Evolutionary conservation across 805 yeast genomes (phyloP), one percentile per base, ranked within the genome.

Genomic region (Candida ficus): DNA sequence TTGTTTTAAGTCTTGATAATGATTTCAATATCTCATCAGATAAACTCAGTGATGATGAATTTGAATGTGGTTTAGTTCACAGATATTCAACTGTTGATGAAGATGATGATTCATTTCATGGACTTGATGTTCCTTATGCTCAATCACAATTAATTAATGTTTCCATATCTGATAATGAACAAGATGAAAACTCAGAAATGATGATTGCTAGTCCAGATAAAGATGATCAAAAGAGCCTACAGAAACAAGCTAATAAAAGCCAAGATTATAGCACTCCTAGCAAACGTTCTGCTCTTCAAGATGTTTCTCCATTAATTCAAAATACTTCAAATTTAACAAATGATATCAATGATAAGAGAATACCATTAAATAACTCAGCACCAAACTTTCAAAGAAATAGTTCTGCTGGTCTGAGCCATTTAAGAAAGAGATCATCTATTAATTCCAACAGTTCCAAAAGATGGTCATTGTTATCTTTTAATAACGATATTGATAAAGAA

Each of bases 391-490:
- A 48, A 36, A 53, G 55, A 46, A 45, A 44, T 23, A 48, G 44
- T 17, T 55, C 60, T 12, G 49, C 55, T 29, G 46, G 45, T 2
- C 17, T 47, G 13, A 33, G 43, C 4, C 53, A 46, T n/a, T 27
- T 50, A 17, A 50, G 52, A 35, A 54, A 47, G 23, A 46, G 59
- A 47, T 41, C 51, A 0, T 53, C 58, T 2, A 1, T 49, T 14
- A 46, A 38, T 29, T 49, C 53, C 5, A 49, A 48, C 31, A 37
- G 44, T 29, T 54, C 58, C 3, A 56, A 56, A 35, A 54, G 60
- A 53, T 56, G 58, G 58, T 56, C 60, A 3, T 22, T 56, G 16
- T 21, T 56, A n/a, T 52, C 57, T 3, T 54, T 56, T 30, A 47
- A 41, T 18, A 46, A 44, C 19, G 59, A 50, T 11, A 50, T 45